phyloP scores from a whole-genome alignment of 2,329 filamentous ascomycete species.

The Rutstroemia sp. region DNA sequence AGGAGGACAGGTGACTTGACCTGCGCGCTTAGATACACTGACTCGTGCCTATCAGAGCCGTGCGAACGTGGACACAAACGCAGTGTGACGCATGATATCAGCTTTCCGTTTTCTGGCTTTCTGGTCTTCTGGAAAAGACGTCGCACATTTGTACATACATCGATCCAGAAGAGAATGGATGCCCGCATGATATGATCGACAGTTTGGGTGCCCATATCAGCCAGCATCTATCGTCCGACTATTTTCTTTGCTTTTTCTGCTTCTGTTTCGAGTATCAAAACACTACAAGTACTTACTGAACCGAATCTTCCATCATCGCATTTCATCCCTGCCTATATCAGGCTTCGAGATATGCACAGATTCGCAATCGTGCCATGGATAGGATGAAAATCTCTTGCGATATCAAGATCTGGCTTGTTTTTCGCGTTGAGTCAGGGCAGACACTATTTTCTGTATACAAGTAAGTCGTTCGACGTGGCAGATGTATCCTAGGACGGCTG shows the following conservation, averaged over 20 bases:
- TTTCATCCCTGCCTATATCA: background rate
- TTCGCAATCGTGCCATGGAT: background rate
- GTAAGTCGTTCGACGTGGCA: background rate
- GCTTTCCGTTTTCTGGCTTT: background rate
- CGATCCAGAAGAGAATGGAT: background rate
- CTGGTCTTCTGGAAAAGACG: background rate
- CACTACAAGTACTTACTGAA: background rate
- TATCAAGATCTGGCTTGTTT: background rate
- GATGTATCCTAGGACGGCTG: background rate
- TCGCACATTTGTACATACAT: slow-evolving; percentile 3
- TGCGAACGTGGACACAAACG: slow-evolving; percentile 3
- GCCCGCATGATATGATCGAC: background rate
- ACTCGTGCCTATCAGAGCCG: background rate
- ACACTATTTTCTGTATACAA: background rate
- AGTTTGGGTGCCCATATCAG: background rate
- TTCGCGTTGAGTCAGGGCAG: background rate
- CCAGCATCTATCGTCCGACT: background rate
- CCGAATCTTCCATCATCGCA: background rate
- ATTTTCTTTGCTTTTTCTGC: background rate
- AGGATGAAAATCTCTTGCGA: background rate
- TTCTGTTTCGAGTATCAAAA: slow-evolving; percentile 1
- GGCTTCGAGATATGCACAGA: background rate
- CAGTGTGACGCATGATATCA: slow-evolving; percentile 10
- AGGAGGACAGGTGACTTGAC: slow-evolving; percentile 7
- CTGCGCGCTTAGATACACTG: slow-evolving; percentile 6